Percentiles rank a stretch among this genome's conserved stretches.
These are phyloP conservation scores for Chaetomiaceae sp. DNA, from an alignment of 2,329 filamentous ascomycete genomes.

Conservation along the genomic window DNA sequence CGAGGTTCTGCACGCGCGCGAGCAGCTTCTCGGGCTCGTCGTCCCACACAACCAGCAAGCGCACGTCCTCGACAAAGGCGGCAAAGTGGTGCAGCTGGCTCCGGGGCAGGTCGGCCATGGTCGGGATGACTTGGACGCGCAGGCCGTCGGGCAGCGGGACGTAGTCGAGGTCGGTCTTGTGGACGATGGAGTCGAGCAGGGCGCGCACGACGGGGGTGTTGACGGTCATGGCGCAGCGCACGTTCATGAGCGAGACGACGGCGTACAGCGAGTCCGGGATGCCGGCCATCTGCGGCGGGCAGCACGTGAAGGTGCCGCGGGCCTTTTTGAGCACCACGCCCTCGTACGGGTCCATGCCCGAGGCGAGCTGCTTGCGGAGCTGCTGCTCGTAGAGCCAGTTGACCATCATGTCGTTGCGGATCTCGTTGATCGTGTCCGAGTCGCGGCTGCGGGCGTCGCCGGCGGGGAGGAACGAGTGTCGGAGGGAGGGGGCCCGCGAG, in stretches of 20 bases:
- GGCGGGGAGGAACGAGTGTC: conserved; percentile 33
- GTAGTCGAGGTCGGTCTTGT: conserved; percentile 42
- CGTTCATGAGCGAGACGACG: conserved; percentile 36
- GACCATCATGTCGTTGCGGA: conserved; percentile 58
- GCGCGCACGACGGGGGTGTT: conserved; percentile 60
- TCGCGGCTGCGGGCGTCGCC: conserved; percentile 40
- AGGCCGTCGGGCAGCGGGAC: conserved; percentile 74
- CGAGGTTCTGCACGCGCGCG: conserved; percentile 53
- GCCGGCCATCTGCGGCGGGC: conserved; percentile 35
- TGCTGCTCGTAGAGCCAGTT: conserved; percentile 60
- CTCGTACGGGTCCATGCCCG: conserved; percentile 35
- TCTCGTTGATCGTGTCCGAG: conserved; percentile 42
- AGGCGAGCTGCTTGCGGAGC: conserved; percentile 43
- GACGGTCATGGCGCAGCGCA: conserved; percentile 60
- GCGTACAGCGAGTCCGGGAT: conserved; percentile 34
- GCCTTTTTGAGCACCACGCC: conserved; percentile 38
- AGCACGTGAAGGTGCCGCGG: conserved; percentile 36
- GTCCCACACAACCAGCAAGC: conserved; percentile 74
- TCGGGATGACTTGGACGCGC: conserved; percentile 68
- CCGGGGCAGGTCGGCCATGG: conserved; percentile 62
- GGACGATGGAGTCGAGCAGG: conserved; percentile 43
- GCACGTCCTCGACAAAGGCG: conserved; percentile 68
- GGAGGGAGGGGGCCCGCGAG: conserved; percentile 19
- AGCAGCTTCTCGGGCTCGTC: conserved; percentile 60
- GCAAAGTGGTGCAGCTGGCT: conserved; percentile 76